phyloP scores from a whole-genome alignment of 139 green algal species.

The Astrephomene gubernaculifera region DNA sequence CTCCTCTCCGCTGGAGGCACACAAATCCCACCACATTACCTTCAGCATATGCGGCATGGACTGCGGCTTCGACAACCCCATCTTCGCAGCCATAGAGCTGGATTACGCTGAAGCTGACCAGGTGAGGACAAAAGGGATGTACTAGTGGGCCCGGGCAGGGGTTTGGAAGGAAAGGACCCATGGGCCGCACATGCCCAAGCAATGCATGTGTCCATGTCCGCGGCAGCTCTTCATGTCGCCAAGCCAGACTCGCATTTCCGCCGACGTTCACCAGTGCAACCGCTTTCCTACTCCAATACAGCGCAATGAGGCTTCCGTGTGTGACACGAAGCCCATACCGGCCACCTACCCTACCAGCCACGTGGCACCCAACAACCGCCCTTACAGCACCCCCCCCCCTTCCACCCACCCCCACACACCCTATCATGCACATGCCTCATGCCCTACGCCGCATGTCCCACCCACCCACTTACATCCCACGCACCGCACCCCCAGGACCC shows the following conservation, averaged over 20 bases:
- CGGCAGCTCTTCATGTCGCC: too few relatives aligned
- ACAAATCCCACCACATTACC: constrained; percentile 92
- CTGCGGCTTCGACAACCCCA: constrained; percentile 98
- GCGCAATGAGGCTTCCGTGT: too few relatives aligned
- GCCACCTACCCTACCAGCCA: too few relatives aligned
- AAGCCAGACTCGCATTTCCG: too few relatives aligned
- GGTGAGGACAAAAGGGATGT: constrained; percentile 50
- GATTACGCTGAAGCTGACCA: constrained; percentile 95
- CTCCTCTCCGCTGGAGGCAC: constrained; percentile 95
- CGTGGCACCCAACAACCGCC: too few relatives aligned
- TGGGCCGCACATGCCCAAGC: background rate
- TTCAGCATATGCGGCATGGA: constrained; percentile 92
- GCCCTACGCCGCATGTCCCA: background rate
- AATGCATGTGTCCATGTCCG: too few relatives aligned
- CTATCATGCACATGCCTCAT: too few relatives aligned
- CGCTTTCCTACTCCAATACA: too few relatives aligned
- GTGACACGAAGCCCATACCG: too few relatives aligned
- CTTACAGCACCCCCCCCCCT: too few relatives aligned
- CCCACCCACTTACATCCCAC: background rate
- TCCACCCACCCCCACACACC: too few relatives aligned
- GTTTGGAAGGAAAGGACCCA: background rate
- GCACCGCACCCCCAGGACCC: constrained; percentile 75
- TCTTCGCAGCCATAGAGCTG: constrained; percentile 99
- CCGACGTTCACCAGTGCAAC: too few relatives aligned
- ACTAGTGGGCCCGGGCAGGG: background rate